A percentile compares a stretch with the other conserved stretches of the same genome.
Evolutionary conservation across 2,329 filamentous ascomycete genomes (phyloP).

Genomic region (Mycosphaerella sp.): DNA sequence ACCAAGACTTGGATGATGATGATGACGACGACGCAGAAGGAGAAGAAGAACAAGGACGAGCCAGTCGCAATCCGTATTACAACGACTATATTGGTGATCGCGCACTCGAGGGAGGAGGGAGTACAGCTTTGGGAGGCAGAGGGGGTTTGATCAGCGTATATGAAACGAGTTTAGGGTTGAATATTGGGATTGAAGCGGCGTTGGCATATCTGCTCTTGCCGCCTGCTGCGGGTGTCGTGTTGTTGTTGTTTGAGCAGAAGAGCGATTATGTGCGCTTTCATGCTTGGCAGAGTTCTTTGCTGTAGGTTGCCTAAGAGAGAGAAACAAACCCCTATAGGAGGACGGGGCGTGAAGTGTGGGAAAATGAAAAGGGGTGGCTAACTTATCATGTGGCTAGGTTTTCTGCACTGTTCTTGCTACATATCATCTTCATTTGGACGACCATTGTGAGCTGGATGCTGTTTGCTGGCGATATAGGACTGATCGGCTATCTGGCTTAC

Average conservation of each 20-base stretch:
- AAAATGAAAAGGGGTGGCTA: neutral
- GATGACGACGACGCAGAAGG: neutral
- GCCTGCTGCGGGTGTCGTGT: constrained; percentile 74
- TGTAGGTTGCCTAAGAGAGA: constrained; percentile 6
- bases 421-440: constrained; percentile 83
- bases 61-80: constrained; percentile 15
- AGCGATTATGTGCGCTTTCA: constrained; percentile 98
- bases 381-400: constrained; percentile 18
- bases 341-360: too few relatives aligned
- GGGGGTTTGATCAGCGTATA: constrained; percentile 61
- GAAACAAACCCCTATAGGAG: too few relatives aligned
- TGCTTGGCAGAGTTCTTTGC: constrained; percentile 66
- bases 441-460: constrained; percentile 76
- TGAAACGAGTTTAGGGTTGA: constrained; percentile 79
- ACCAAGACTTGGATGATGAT: constrained; percentile 25
- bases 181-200: constrained; percentile 84
- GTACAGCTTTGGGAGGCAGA: constrained; percentile 24
- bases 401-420: constrained; percentile 57
- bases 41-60: constrained; percentile 24
- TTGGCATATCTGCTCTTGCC: constrained; percentile 81
- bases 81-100: constrained; percentile 29
- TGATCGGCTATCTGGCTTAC: constrained; percentile 70
- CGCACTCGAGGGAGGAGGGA: constrained; percentile 24
- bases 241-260: constrained; percentile 84
- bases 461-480: constrained; percentile 64